phyloP scores from a whole-genome alignment of 257 asterid genomes.

The Verbena officinalis region DNA sequence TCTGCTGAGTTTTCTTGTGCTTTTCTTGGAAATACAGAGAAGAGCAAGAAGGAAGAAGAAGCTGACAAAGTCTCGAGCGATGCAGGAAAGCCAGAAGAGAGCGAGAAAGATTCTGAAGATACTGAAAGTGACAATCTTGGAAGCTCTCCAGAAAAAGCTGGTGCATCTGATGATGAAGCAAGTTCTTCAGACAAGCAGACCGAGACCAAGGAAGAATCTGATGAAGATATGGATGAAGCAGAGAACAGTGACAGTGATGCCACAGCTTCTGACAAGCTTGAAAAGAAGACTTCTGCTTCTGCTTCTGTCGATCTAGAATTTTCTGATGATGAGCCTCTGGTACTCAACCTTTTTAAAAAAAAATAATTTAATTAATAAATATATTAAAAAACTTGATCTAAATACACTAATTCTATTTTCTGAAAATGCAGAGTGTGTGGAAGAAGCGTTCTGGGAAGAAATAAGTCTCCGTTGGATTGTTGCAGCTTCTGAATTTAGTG shows the following conservation, averaged over 20 bases:
- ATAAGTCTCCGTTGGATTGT: constrained; percentile 32
- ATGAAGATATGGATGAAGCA: constrained; percentile 41
- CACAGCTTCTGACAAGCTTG: constrained; percentile 30
- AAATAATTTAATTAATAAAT: background rate
- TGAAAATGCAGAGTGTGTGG: constrained; percentile 75
- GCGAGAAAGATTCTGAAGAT: constrained; percentile 52
- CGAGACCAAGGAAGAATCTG: constrained; percentile 50
- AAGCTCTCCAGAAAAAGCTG: constrained; percentile 39
- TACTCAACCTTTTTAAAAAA: constrained; percentile 32
- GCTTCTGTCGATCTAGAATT: constrained; percentile 51
- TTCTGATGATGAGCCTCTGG: constrained; percentile 93
- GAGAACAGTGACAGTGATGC: constrained; percentile 34
- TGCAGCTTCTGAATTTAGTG: constrained; percentile 18
- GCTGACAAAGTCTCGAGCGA: constrained; percentile 47
- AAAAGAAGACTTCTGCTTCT: constrained; percentile 37
- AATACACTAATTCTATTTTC: constrained; percentile 22
- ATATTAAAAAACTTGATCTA: no score
- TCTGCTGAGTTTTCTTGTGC: constrained; percentile 22
- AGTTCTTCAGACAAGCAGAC: constrained; percentile 56
- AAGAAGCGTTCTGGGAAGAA: constrained; percentile 73
- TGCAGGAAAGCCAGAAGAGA: constrained; percentile 53
- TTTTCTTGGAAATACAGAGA: constrained; percentile 36
- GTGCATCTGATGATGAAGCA: constrained; percentile 51
- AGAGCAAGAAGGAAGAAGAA: constrained; percentile 42
- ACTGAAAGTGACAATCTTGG: constrained; percentile 45